phyloP scores from a whole-genome alignment of 164 flowering plant species.

The Berberis vulgaris region DNA sequence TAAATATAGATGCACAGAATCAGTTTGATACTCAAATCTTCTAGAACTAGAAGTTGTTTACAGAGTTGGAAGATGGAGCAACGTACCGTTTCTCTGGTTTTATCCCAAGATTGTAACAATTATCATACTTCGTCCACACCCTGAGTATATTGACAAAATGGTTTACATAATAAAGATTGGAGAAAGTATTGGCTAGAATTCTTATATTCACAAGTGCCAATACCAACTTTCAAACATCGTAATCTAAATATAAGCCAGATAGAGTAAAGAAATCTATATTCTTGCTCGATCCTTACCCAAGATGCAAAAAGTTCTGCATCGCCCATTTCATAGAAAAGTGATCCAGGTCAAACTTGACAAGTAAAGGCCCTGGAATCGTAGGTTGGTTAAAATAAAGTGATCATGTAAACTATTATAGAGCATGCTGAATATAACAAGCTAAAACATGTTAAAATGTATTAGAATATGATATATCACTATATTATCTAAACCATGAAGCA shows the following conservation, averaged over 20 bases:
- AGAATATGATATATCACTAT: too few species aligned
- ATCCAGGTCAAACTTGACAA: too few species aligned
- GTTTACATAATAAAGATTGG: background rate
- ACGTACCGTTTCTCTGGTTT: slow-evolving; percentile 59
- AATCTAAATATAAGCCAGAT: too few species aligned
- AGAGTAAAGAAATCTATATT: too few species aligned
- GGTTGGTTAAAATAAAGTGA: too few species aligned
- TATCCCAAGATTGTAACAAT: slow-evolving; percentile 87
- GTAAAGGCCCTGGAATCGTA: too few species aligned
- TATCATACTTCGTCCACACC: slow-evolving; percentile 96
- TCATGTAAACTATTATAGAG: background rate
- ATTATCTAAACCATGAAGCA: too few species aligned
- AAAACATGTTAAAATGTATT: too few species aligned
- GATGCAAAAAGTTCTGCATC: too few species aligned
- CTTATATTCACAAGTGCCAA: background rate
- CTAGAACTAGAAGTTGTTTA: background rate
- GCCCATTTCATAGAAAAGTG: too few species aligned
- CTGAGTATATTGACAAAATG: slow-evolving; percentile 24
- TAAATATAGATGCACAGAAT: slow-evolving; percentile 9
- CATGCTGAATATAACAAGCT: background rate
- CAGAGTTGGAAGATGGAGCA: slow-evolving; percentile 5
- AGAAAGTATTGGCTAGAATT: background rate
- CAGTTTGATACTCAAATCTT: background rate
- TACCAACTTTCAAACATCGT: too few species aligned
- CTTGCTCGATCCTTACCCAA: too few species aligned